Evolutionary conservation across 225 moss, liverwort and hornwort genomes (phyloP).

Genomic region (Polytrichum formosum): DNA sequence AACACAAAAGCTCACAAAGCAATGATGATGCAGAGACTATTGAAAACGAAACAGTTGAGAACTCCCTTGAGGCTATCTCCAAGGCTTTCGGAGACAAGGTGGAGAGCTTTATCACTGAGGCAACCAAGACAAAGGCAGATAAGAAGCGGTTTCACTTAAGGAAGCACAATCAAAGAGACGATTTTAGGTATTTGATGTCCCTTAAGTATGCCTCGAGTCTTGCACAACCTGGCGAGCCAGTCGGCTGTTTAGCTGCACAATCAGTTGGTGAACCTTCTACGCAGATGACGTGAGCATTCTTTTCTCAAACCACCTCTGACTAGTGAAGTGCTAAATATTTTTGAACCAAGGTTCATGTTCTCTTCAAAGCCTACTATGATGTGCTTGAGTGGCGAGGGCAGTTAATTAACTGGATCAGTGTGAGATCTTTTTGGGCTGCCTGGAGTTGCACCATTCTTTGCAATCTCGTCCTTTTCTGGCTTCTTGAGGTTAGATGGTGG

Average conservation of each 20-base stretch:
- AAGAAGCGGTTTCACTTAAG: slow-evolving; percentile 60
- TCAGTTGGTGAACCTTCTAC: slow-evolving; percentile 99
- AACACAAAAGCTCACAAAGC: slow-evolving; percentile 15
- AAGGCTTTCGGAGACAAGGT: slow-evolving; percentile 61
- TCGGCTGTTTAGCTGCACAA: slow-evolving; percentile 94
- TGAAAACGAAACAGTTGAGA: slow-evolving; percentile 13
- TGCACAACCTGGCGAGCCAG: slow-evolving; percentile 95
- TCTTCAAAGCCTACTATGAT: too few relatives aligned
- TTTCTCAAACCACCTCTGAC: not conserved
- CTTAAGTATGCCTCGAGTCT: slow-evolving; percentile 91
- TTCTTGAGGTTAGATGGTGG: too few relatives aligned
- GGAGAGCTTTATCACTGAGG: slow-evolving; percentile 49
- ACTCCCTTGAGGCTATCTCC: slow-evolving; percentile 55
- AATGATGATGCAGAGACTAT: slow-evolving; percentile 10
- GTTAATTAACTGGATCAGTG: too few relatives aligned
- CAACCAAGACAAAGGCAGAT: slow-evolving; percentile 43
- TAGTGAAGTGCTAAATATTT: too few relatives aligned
- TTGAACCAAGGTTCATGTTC: too few relatives aligned
- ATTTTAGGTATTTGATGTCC: slow-evolving; percentile 77
- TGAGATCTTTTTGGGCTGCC: too few relatives aligned
- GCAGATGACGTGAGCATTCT: slow-evolving; percentile 82
- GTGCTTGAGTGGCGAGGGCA: too few relatives aligned
- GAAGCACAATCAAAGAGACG: slow-evolving; percentile 47
- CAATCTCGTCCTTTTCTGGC: too few relatives aligned
- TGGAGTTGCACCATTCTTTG: too few relatives aligned